Conservation (phyloP, 75 land plant genomes). For the Gnetum montanum region DNA sequence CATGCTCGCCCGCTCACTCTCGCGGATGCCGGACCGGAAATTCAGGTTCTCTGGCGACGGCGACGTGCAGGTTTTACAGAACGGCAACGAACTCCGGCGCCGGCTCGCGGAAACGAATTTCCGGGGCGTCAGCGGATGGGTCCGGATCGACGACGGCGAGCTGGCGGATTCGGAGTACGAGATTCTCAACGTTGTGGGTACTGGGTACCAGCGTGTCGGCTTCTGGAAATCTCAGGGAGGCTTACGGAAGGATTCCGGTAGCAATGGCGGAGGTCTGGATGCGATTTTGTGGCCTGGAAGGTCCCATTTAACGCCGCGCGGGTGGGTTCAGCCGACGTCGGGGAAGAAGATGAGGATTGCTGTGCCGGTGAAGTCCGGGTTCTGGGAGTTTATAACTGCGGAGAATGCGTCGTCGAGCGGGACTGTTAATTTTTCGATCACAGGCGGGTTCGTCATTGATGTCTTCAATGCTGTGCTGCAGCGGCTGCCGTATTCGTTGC, state of each 20-base stretch:
- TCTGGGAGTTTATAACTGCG: conserved; percentile 17
- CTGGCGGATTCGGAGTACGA: conserved; percentile 8
- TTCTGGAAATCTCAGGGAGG: no score
- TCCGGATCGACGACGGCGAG: conserved; percentile 2
- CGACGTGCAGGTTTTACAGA: conserved; percentile 7
- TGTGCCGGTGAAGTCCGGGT: conserved; percentile 30
- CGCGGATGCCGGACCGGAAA: no score
- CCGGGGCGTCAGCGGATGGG: conserved; percentile 6
- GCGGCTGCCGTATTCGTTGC: conserved; percentile 16
- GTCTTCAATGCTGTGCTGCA: conserved; percentile 19
- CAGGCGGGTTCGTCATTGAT: conserved; percentile 30
- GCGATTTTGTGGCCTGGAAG: conserved; percentile 34
- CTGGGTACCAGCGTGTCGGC: conserved; percentile 11
- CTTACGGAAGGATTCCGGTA: no score
- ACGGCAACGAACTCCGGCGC: conserved; percentile 10
- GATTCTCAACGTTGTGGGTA: conserved; percentile 30
- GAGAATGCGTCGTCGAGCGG: no score
- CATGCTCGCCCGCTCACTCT: no score
- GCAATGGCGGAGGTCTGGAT: not conserved
- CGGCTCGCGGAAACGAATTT: not conserved
- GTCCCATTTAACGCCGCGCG: conserved; percentile 10
- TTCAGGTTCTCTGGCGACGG: no score
- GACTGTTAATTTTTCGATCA: no score
- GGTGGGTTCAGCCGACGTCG: conserved; percentile 21
- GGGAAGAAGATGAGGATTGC: conserved; percentile 17